A percentile compares a stretch with the other conserved stretches of the same genome.
Conservation (phyloP, 1,284 basidiomycete species). For the Papiliotrema fonsecae region DNA sequence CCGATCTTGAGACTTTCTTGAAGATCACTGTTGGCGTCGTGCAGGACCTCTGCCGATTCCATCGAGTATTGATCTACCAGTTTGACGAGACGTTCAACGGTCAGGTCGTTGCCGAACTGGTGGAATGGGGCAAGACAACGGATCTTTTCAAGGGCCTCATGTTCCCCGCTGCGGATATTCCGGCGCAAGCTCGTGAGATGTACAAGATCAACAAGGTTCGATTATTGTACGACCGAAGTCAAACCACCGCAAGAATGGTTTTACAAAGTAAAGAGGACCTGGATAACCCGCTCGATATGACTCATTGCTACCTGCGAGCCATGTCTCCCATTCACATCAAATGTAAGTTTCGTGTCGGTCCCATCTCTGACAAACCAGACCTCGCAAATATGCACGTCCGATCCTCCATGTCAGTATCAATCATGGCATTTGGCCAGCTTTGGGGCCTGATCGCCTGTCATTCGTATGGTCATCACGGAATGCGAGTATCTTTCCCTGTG, state of each 20-base stretch:
- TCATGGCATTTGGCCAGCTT: slow-evolving; percentile 73
- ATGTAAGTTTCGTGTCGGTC: slow-evolving; percentile 52
- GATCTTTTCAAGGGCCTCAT: slow-evolving; percentile 61
- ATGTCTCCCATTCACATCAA: slow-evolving; percentile 88
- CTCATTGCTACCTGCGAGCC: slow-evolving; percentile 75
- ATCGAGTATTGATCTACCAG: slow-evolving; percentile 83
- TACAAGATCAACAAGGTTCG: slow-evolving; percentile 71
- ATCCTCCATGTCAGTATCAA: slow-evolving; percentile 81
- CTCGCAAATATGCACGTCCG: slow-evolving; percentile 74
- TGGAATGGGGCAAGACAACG: slow-evolving; percentile 74
- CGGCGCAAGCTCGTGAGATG: slow-evolving; percentile 56
- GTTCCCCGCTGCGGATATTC: slow-evolving; percentile 60
- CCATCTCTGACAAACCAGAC: slow-evolving; percentile 49
- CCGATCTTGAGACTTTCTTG: slow-evolving; percentile 67
- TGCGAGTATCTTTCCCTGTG: slow-evolving; percentile 79
- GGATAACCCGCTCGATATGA: slow-evolving; percentile 76
- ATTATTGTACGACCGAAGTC: slow-evolving; percentile 71
- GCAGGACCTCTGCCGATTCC: slow-evolving; percentile 77
- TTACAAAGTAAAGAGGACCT: slow-evolving; percentile 64
- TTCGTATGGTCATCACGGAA: slow-evolving; percentile 70
- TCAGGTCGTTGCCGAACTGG: slow-evolving; percentile 75
- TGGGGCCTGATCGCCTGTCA: slow-evolving; percentile 86
- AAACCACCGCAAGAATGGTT: slow-evolving; percentile 72
- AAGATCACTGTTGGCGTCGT: slow-evolving; percentile 75
- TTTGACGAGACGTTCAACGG: slow-evolving; percentile 54